These are phyloP conservation scores for Plantago lanceolata DNA, from an alignment of 305 asterid genomes.

Conservation along the genomic window DNA sequence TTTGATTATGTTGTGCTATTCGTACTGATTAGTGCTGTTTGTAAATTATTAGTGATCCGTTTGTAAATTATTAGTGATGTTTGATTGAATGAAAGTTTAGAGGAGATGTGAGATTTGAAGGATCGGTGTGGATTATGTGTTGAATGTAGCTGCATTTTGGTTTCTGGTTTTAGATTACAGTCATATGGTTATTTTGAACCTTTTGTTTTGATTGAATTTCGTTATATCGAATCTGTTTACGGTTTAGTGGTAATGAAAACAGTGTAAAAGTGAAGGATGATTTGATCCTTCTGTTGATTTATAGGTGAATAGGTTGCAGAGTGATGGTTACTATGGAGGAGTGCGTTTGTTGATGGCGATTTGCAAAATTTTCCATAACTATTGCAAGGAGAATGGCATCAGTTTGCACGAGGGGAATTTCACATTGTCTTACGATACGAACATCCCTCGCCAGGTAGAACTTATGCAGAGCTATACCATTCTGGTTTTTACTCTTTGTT, in stretches of 20 bases:
- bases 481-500: neutral
- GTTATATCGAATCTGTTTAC: neutral
- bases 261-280: neutral
- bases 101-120: neutral
- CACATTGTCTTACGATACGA: conserved; percentile 67
- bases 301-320: conserved; percentile 61
- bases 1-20: no score
- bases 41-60: neutral
- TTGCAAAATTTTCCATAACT: conserved; percentile 51
- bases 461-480: conserved; percentile 15
- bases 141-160: neutral
- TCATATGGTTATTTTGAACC: neutral
- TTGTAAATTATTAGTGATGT: neutral
- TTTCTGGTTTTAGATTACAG: no score
- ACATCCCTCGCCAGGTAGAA: conserved; percentile 85
- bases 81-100: no score
- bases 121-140: neutral
- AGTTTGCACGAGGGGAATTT: conserved; percentile 48
- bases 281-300: conserved; percentile 9
- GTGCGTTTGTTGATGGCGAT: conserved; percentile 80
- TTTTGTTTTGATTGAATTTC: neutral
- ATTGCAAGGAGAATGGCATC: conserved; percentile 59
- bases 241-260: neutral
- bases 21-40: neutral
- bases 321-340: conserved; percentile 84